Evolutionary conservation across 768 basidiomycete species (phyloP), one percentile per base, ranked within the genome.

Genomic region (Pleurotus tuber-regium): DNA sequence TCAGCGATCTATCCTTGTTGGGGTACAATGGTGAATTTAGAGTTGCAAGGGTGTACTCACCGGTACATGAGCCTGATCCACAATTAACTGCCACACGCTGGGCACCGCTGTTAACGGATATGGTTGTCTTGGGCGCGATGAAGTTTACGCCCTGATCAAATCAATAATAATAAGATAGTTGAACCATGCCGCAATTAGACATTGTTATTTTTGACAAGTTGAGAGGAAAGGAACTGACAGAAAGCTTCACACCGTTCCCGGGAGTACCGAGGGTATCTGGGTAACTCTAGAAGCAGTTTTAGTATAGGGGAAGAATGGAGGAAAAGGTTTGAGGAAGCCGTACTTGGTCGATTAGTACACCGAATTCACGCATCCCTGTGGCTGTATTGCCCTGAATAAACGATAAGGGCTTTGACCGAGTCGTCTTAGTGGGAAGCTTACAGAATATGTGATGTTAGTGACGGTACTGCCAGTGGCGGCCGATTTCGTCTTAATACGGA

Each of bases 321-420:
- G 43, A 30, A 38, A 8, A 44, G 42, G 29, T 21, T 29, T 16
- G 46, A 14, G 21, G 31, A 24, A n/a, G 16, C 19, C 66, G 18
- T 50, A 74, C 78, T 65, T 83, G 80, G 59, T 83, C 79, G 29
- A 87, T 83, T 54, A 87, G 46, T 0, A 87, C 65, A 26, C 84
- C 86, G 51, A 76, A 86, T 25, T 61, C 16, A 1, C 66, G 68
- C 7, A 77, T 68, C 8, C 77, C 77, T 7, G 63, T 76, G 2
- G 75, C 81, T 11, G 71, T 78, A 61, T 87, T 86, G 29, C 71
- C 78, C 73, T 79, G n/a, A 12, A 11, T 38, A 54, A 8, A n/a
- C n/a, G n/a, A n/a, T n/a, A n/a, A n/a, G n/a, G n/a, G n/a, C n/a
- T n/a, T n/a, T n/a, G n/a, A n/a, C n/a, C n/a, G n/a, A n/a, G n/a